Evolutionary conservation across 2,329 filamentous ascomycete species (phyloP).

Genomic region (Myotisia sp.): DNA sequence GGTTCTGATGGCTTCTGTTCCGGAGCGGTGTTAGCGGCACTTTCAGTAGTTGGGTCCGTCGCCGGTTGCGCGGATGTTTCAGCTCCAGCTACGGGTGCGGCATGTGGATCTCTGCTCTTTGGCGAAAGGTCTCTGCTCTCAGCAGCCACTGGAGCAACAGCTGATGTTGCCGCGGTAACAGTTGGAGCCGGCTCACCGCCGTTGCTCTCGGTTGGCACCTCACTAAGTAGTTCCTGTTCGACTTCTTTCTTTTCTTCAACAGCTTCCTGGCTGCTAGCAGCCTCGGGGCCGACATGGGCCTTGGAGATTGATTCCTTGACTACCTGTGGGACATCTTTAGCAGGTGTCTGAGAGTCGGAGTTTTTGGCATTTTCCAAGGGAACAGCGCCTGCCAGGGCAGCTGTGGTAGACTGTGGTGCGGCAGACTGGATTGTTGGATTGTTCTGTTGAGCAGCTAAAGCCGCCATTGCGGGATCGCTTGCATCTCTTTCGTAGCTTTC

Average conservation of each 20-base stretch:
- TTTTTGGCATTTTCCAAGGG: slow-evolving; percentile 24
- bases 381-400: slow-evolving; percentile 31
- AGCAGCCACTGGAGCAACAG: slow-evolving; percentile 24
- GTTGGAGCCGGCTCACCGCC: slow-evolving; percentile 25
- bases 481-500: slow-evolving; percentile 73
- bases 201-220: slow-evolving; percentile 23
- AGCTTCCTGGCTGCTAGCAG: slow-evolving; percentile 51
- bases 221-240: slow-evolving; percentile 57
- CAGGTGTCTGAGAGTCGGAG: slow-evolving; percentile 22
- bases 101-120: slow-evolving; percentile 16
- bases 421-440: slow-evolving; percentile 40
- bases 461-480: slow-evolving; percentile 33
- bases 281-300: slow-evolving; percentile 53
- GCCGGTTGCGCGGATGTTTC: no score
- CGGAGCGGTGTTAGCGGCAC: slow-evolving; percentile 11
- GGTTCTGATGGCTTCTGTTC: slow-evolving; percentile 10
- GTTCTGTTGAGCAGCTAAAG: slow-evolving; percentile 25
- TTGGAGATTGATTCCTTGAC: slow-evolving; percentile 33
- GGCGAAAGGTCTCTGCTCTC: slow-evolving; percentile 12
- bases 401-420: slow-evolving; percentile 35
- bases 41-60: slow-evolving; percentile 13
- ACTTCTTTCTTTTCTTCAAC: slow-evolving; percentile 62
- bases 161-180: slow-evolving; percentile 25
- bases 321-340: slow-evolving; percentile 28
- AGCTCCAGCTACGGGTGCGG: slow-evolving; percentile 11